Base-by-base conservation (phyloP, 2,329 filamentous ascomycete species). In the Colletotrichum sidae region DNA sequence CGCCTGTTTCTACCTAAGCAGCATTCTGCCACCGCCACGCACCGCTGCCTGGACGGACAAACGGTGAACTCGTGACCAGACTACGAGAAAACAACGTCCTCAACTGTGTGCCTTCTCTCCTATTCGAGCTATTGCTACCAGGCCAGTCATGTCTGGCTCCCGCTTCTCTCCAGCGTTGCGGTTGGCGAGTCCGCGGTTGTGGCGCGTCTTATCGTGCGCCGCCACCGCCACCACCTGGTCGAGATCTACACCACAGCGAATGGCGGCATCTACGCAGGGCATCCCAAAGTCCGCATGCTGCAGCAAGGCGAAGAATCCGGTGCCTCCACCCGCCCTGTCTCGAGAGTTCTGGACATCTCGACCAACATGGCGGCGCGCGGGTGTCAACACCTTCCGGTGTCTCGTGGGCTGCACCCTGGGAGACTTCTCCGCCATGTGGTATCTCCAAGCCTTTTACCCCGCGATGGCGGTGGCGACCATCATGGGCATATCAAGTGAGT, bases 371-470 rank as follows among this genome's bases (percentile, higher is more conserved):
- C 77, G 74, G 34, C 76, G 85, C n/a, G 83, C 85, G 0, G 75
- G 76, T 0, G 70, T 88, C 68, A 88, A 88, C 69, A 88, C 86
- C 0, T 71, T 85, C 4, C 82, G 85, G 7, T 88, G 86, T 65
- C 77, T 88, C 2, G 73, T 84, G 2, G 85, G 86, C 8, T 88
- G 86, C 68, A 86, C 84, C 0, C 46, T 76, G 0, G 85, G 85
- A n/a, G 85, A 88, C 70, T 87, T 87, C 65, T 80, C 83, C 1
- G 79, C 83, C 0, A 80, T 88, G 77, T 88, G 85, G 84, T 78
- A 80, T 38, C 76, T 88, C 0, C 85, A 87, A 63, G 74, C 81
- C 0, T 80, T 79, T 46, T 79, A 79, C 55, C 78, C 83, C 0
- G 80, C 79, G 2, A 70, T 85, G 5, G 81, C 82, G 1, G 80